These are phyloP conservation scores for Goniomonas avonlea DNA, from an alignment of 78 protist genomes.

Conservation along the genomic window DNA sequence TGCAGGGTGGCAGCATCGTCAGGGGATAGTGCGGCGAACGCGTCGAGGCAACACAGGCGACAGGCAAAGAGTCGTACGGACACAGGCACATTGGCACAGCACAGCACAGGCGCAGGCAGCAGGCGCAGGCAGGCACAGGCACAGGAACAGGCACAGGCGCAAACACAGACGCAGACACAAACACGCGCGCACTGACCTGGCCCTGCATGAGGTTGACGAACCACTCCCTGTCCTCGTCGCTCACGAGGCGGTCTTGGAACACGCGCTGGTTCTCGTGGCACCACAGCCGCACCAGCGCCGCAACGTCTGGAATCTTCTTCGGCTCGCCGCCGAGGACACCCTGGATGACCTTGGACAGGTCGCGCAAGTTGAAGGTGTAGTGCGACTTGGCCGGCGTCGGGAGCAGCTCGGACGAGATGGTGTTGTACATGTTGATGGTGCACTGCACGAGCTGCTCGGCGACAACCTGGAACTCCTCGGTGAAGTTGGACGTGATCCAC, in stretches of 20 bases:
- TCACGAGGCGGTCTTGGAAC: constrained; percentile 77
- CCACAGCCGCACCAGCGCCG: constrained; percentile 61
- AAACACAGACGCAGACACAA: too few relatives aligned
- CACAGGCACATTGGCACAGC: too few relatives aligned
- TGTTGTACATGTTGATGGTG: constrained; percentile 5
- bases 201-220: constrained; percentile 14
- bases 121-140: too few relatives aligned
- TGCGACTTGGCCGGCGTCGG: constrained; percentile 86
- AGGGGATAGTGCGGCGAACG: too few relatives aligned
- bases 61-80: too few relatives aligned
- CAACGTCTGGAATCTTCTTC: not conserved
- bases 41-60: too few relatives aligned
- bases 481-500: not conserved
- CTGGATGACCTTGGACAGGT: constrained; percentile 66
- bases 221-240: constrained; percentile 61
- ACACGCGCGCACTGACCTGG: too few relatives aligned
- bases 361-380: constrained; percentile 93
- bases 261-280: constrained; percentile 79
- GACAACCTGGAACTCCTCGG: not conserved
- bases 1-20: too few relatives aligned
- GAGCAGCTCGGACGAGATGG: constrained; percentile 35
- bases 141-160: too few relatives aligned
- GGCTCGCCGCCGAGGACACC: constrained; percentile 44
- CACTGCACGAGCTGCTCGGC: not conserved
- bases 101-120: too few relatives aligned